These are phyloP conservation scores for Elongisporangium prolatum DNA, from an alignment of 352 stramenopile species.

Conservation along the genomic window DNA sequence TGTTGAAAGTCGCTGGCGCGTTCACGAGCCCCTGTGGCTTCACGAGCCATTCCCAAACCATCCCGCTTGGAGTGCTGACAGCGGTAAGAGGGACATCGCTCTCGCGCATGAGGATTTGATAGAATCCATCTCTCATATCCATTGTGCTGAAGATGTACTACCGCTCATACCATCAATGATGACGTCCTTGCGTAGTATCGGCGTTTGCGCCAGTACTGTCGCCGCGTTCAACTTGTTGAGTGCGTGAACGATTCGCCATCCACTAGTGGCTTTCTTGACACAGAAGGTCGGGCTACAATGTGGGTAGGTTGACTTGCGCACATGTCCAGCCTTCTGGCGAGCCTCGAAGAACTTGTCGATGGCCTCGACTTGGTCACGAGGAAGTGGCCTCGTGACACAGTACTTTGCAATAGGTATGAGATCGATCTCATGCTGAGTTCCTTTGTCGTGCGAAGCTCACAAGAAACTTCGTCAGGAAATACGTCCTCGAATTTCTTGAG, in stretches of 20 bases:
- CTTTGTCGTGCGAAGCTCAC: conserved; percentile 5
- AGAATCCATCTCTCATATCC: conserved; percentile 26
- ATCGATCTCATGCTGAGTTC: conserved; percentile 23
- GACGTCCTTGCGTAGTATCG: conserved; percentile 22
- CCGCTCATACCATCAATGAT: conserved; percentile 16
- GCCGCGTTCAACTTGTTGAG: conserved; percentile 29
- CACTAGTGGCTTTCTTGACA: conserved; percentile 15
- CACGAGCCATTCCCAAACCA: conserved; percentile 21
- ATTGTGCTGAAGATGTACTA: conserved; percentile 25
- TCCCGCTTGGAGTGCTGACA: conserved; percentile 17
- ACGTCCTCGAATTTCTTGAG: conserved; percentile 6
- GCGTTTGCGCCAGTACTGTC: conserved; percentile 24
- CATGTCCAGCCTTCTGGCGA: conserved; percentile 5
- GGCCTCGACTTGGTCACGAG: conserved; percentile 14
- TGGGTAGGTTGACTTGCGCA: conserved; percentile 13
- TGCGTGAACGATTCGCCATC: conserved; percentile 24
- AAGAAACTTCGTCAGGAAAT: conserved; percentile 18
- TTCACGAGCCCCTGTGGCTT: conserved; percentile 20
- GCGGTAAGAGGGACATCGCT: conserved; percentile 13
- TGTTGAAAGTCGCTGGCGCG: conserved; percentile 23
- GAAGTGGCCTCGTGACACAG: conserved; percentile 18
- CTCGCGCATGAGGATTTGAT: conserved; percentile 20
- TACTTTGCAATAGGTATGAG: conserved; percentile 19
- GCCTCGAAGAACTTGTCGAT: conserved; percentile 19
- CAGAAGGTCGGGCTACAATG: conserved; percentile 22